A percentile compares a stretch with the other conserved stretches of the same genome.
Evolutionary conservation across 441 rosid species (phyloP).

Genomic region (Arabidopsis hybrid): DNA sequence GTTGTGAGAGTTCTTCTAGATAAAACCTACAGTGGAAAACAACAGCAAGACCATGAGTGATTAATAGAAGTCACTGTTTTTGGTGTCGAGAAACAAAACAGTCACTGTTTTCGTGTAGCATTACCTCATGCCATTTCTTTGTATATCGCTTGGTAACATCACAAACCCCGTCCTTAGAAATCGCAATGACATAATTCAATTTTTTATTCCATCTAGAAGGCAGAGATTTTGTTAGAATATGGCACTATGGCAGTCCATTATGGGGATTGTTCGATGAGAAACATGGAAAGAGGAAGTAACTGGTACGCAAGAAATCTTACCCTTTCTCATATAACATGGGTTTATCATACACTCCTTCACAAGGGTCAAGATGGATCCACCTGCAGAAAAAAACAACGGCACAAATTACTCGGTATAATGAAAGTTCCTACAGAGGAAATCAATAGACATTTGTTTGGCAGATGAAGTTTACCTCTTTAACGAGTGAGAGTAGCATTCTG

Average conservation of each 20-base stretch:
- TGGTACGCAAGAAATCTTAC: constrained; percentile 44
- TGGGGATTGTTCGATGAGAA: constrained; percentile 15
- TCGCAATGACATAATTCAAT: constrained; percentile 73
- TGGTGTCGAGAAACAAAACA: too few relatives aligned
- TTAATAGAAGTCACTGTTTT: neutral
- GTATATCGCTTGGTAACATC: constrained; percentile 98
- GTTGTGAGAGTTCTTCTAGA: constrained; percentile 66
- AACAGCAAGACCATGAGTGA: constrained; percentile 19
- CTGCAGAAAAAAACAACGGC: constrained; percentile 48
- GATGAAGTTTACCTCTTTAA: constrained; percentile 71
- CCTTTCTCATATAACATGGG: constrained; percentile 94
- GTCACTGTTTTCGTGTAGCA: neutral
- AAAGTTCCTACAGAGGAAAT: constrained; percentile 22
- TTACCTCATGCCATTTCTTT: constrained; percentile 94
- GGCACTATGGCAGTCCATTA: constrained; percentile 8
- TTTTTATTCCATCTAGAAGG: constrained; percentile 82
- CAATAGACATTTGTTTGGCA: constrained; percentile 24
- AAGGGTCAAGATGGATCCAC: constrained; percentile 99
- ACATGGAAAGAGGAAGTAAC: neutral
- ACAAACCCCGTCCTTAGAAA: constrained; percentile 86
- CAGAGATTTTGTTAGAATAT: constrained; percentile 16
- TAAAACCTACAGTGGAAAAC: constrained; percentile 61
- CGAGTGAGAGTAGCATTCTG: constrained; percentile 78
- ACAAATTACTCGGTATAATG: neutral
- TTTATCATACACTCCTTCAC: constrained; percentile 80